phyloP scores from a whole-genome alignment of 495 filamentous ascomycete species.

The Saxophila tyrrhenica region DNA sequence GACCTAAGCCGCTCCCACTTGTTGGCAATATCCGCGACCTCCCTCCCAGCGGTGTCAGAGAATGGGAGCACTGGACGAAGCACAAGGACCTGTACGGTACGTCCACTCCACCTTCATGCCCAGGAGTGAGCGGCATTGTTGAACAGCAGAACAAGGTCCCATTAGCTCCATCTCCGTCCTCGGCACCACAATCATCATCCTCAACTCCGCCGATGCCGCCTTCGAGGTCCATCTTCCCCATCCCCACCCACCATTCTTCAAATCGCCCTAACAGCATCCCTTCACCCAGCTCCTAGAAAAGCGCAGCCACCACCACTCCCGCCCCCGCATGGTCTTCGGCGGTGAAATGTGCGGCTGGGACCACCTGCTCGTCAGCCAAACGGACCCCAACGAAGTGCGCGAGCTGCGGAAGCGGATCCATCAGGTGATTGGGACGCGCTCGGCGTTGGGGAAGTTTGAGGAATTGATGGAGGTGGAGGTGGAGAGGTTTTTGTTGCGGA shows the following conservation, averaged over 20 bases:
- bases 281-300: slow-evolving; percentile 35
- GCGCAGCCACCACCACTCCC: slow-evolving; percentile 9
- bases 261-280: no score
- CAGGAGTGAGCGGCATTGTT: no score
- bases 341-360: background rate
- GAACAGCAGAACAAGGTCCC: no score
- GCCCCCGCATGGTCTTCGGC: background rate
- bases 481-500: background rate
- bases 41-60: slow-evolving; percentile 30
- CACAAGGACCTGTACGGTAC: slow-evolving; percentile 44
- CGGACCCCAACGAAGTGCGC: background rate
- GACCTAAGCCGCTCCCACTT: slow-evolving; percentile 34
- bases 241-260: no score
- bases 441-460: background rate
- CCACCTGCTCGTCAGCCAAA: background rate
- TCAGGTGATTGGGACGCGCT: background rate
- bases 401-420: background rate
- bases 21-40: slow-evolving; percentile 40
- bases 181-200: slow-evolving; percentile 38
- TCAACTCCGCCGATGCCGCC: slow-evolving; percentile 35
- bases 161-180: slow-evolving; percentile 42
- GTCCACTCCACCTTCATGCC: no score
- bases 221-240: no score
- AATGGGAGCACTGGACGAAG: slow-evolving; percentile 39
- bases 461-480: background rate